Evolutionary conservation across 768 basidiomycete species (phyloP).

Genomic region (Antrodiella citrinella): DNA sequence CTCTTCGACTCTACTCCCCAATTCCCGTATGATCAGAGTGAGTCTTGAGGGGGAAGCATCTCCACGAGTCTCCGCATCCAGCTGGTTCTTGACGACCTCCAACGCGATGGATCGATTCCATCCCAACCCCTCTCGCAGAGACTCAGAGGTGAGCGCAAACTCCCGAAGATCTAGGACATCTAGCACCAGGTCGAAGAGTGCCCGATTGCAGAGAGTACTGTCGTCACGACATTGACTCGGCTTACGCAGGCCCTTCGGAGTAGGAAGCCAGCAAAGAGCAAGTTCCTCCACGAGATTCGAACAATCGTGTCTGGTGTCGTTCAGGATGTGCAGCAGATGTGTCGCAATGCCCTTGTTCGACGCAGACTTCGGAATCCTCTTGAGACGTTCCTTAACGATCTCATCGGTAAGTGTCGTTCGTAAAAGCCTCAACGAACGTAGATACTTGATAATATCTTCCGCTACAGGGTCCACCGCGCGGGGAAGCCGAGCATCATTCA

Average conservation of each 20-base stretch:
- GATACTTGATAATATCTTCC: not conserved
- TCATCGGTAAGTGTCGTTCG: not conserved
- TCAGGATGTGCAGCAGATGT: not conserved
- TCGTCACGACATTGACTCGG: constrained; percentile 14
- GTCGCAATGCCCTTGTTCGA: not conserved
- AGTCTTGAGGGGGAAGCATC: not conserved
- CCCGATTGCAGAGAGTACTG: not conserved
- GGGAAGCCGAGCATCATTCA: not conserved
- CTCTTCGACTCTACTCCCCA: not conserved
- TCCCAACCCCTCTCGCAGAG: constrained; percentile 16
- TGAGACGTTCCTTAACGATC: not conserved
- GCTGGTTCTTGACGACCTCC: not conserved
- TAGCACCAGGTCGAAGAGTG: constrained; percentile 34
- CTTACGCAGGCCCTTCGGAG: constrained; percentile 23
- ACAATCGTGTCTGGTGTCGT: constrained; percentile 14
- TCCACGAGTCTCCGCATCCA: not conserved
- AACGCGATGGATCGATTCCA: constrained; percentile 32
- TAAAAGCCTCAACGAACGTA: not conserved
- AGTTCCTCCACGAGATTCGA: constrained; percentile 8
- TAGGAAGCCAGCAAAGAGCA: constrained; percentile 31
- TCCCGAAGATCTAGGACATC: constrained; percentile 15
- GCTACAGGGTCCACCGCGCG: not conserved
- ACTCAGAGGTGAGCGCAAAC: constrained; percentile 1
- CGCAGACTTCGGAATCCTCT: not conserved
- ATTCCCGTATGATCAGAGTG: not conserved